Conservation (phyloP, 1,139 yeast genomes). For the Schizosaccharomyces versatilis region DNA sequence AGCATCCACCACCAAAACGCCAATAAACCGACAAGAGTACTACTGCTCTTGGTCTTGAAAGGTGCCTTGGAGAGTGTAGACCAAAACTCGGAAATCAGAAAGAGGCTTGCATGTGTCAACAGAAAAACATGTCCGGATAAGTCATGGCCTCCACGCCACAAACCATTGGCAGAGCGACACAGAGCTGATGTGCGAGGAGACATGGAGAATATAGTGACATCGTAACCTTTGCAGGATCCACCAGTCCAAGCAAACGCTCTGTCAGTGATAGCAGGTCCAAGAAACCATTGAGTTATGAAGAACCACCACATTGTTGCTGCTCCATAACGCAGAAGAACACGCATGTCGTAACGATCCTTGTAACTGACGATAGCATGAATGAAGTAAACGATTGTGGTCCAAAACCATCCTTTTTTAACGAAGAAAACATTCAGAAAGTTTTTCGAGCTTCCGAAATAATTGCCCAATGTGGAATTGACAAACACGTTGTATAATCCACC, state of each 20-base stretch:
- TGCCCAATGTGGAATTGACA: background rate
- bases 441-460: constrained; percentile 34
- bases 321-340: constrained; percentile 20
- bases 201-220: constrained; percentile 1
- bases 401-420: constrained; percentile 81
- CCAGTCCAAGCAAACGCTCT: constrained; percentile 59
- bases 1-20: constrained; percentile 72
- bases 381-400: constrained; percentile 43
- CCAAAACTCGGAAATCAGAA: constrained; percentile 43
- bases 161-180: constrained; percentile 44
- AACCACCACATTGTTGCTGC: constrained; percentile 59
- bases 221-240: constrained; percentile 36
- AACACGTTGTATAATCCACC: background rate
- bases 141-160: constrained; percentile 86
- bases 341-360: constrained; percentile 10
- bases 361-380: constrained; percentile 11
- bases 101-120: constrained; percentile 47
- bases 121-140: constrained; percentile 87
- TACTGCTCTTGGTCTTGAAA: constrained; percentile 15
- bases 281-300: constrained; percentile 70
- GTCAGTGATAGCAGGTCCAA: constrained; percentile 81
- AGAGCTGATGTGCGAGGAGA: constrained; percentile 22
- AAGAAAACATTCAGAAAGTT: constrained; percentile 49
- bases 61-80: constrained; percentile 17
- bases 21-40: constrained; percentile 26